Evolutionary conservation across 2,329 filamentous ascomycete genomes (phyloP).

Genomic region (Trichothecium sympodiale): DNA sequence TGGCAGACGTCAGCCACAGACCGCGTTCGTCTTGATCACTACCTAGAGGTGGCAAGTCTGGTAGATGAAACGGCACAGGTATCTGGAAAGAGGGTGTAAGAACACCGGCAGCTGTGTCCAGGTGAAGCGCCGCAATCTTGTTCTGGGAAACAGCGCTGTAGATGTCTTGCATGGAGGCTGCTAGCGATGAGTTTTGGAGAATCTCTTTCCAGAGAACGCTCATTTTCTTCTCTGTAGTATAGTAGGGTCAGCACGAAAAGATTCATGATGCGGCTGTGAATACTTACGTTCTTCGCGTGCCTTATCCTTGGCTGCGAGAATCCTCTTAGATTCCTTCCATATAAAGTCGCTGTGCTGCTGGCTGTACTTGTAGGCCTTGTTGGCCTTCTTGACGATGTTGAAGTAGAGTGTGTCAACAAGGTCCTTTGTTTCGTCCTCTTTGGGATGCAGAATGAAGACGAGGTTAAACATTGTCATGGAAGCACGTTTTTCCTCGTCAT

Average conservation of each 20-base stretch:
- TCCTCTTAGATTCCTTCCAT: constrained; percentile 78
- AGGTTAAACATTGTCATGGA: constrained; percentile 97
- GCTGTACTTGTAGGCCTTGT: constrained; percentile 85
- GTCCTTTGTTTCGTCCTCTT: constrained; percentile 63
- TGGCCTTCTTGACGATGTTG: constrained; percentile 84
- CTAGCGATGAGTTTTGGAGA: constrained; percentile 62
- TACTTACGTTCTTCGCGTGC: constrained; percentile 55
- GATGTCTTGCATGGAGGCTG: constrained; percentile 70
- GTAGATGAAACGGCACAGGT: constrained; percentile 55
- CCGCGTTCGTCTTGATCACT: constrained; percentile 57
- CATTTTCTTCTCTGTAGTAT: constrained; percentile 43
- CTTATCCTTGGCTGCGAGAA: constrained; percentile 71
- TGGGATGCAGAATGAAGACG: constrained; percentile 80
- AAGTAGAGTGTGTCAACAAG: constrained; percentile 69
- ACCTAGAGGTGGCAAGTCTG: constrained; percentile 60
- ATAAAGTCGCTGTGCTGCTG: constrained; percentile 86
- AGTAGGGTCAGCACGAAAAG: not conserved
- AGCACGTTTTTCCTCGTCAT: constrained; percentile 49
- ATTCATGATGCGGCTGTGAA: not conserved
- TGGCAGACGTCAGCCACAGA: constrained; percentile 79
- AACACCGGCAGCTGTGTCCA: constrained; percentile 50
- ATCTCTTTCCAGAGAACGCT: constrained; percentile 60
- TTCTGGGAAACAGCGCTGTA: constrained; percentile 74
- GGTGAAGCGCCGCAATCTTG: constrained; percentile 73
- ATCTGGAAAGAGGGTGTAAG: constrained; percentile 51